Percentiles rank a stretch among this genome's conserved stretches.
These are phyloP conservation scores for Dendrothele bispora DNA, from an alignment of 768 basidiomycete species.

Conservation along the genomic window DNA sequence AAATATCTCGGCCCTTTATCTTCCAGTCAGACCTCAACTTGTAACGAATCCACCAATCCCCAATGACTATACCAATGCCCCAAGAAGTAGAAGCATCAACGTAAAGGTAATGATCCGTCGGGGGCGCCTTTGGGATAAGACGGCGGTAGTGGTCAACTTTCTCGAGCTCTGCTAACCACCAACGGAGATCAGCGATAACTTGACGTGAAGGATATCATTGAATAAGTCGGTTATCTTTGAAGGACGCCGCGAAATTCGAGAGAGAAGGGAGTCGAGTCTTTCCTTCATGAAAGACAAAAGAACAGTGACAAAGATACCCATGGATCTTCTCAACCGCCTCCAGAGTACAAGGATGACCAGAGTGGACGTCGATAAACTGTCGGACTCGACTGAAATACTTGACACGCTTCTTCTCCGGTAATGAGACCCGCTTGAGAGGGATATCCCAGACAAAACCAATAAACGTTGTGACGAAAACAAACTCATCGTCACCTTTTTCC, in stretches of 20 bases:
- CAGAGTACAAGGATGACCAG: neutral
- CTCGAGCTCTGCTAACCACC: slow-evolving; percentile 27
- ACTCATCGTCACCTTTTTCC: slow-evolving; percentile 23
- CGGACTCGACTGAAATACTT: slow-evolving; percentile 19
- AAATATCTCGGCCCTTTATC: slow-evolving; percentile 14
- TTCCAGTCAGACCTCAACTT: slow-evolving; percentile 14
- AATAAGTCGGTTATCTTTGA: slow-evolving; percentile 15
- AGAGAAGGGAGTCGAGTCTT: slow-evolving; percentile 24
- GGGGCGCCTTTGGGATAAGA: slow-evolving; percentile 7
- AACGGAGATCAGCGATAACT: slow-evolving; percentile 25
- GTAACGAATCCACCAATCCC: slow-evolving; percentile 29
- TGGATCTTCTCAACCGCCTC: slow-evolving; percentile 19
- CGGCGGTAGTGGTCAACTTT: slow-evolving; percentile 7
- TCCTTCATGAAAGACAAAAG: slow-evolving; percentile 28
- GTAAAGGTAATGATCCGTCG: slow-evolving; percentile 19
- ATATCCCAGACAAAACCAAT: slow-evolving; percentile 32
- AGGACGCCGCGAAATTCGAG: slow-evolving; percentile 23
- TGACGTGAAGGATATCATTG: slow-evolving; percentile 17
- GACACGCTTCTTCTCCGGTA: slow-evolving; percentile 23
- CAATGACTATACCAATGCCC: slow-evolving; percentile 36
- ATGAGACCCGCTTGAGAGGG: slow-evolving; percentile 13
- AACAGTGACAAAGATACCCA: slow-evolving; percentile 31
- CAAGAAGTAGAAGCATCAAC: slow-evolving; percentile 39
- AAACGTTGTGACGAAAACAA: slow-evolving; percentile 18
- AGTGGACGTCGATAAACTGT: slow-evolving; percentile 10